phyloP scores from a whole-genome alignment of 2,329 filamentous ascomycete species.

The Claviceps humidiphila region DNA sequence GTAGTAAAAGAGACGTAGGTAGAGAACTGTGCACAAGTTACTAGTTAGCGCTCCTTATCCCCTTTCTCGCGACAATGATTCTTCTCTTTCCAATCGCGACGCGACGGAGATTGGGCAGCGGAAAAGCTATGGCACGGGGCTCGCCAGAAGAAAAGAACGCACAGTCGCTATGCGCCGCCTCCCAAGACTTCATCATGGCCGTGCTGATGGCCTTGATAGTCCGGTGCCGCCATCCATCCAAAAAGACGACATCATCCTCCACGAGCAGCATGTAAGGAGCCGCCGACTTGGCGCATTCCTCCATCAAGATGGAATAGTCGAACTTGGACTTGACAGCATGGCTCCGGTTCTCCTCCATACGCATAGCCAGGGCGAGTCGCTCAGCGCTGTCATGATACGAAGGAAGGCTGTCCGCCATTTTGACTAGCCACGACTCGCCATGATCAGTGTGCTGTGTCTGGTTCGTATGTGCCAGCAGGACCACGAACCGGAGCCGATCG shows the following conservation, averaged over 20 bases:
- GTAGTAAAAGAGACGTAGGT: constrained; percentile 7
- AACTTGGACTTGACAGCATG: constrained; percentile 6
- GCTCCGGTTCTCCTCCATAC: constrained; percentile 1
- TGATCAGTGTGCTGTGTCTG: constrained; percentile 5
- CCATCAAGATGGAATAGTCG: constrained; percentile 7
- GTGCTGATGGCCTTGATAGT: constrained; percentile 1
- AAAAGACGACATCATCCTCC: constrained; percentile 7
- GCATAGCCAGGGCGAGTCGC: constrained; percentile 1
- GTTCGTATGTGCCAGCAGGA: constrained; percentile 5
- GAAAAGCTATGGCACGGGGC: too few relatives aligned
- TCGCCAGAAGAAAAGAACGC: background rate
- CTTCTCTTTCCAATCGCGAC: background rate
- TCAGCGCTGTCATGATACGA: constrained; percentile 4
- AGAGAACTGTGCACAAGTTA: constrained; percentile 1
- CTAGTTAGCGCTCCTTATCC: background rate
- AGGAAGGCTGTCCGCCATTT: constrained; percentile 4
- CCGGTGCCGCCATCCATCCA: constrained; percentile 5
- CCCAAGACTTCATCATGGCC: background rate
- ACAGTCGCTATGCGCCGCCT: constrained; percentile 1
- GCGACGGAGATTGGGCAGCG: too few relatives aligned
- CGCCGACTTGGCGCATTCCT: constrained; percentile 2
- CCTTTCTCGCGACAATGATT: background rate
- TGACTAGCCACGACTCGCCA: constrained; percentile 2
- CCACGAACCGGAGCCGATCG: constrained; percentile 1
- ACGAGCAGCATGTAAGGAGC: constrained; percentile 6